Percentiles rank a stretch among this genome's conserved stretches.
These are phyloP conservation scores for Diphasiastrum complanatum DNA, from an alignment of 83 land plant species.

Conservation along the genomic window DNA sequence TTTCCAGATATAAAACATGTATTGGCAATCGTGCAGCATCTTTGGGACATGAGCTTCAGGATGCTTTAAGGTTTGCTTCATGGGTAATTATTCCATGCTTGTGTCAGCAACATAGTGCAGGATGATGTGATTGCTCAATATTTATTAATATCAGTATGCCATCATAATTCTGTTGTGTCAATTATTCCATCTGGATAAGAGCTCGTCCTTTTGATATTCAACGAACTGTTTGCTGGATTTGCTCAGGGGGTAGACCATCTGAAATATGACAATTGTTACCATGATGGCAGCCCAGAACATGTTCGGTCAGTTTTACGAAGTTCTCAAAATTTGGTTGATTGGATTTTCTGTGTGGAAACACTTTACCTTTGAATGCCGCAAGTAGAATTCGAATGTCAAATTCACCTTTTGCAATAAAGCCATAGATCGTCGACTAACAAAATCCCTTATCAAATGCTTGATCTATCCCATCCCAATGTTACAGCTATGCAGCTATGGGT, in stretches of 20 bases:
- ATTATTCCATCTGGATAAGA: not conserved
- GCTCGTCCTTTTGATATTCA: not conserved
- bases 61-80: slow-evolving; percentile 18
- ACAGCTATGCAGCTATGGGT: slow-evolving; percentile 17
- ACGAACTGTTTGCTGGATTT: not conserved
- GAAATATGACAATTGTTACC: slow-evolving; percentile 7
- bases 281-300: not conserved
- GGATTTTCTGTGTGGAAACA: too few species aligned
- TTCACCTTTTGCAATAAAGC: not conserved
- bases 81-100: slow-evolving; percentile 7
- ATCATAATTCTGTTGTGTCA: not conserved
- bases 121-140: not conserved
- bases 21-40: slow-evolving; percentile 17
- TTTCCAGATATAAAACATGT: slow-evolving; percentile 6
- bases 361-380: too few species aligned
- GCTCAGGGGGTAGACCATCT: slow-evolving; percentile 1
- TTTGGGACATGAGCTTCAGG: slow-evolving; percentile 5
- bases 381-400: not conserved
- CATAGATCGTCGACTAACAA: not conserved
- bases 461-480: not conserved
- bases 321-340: too few species aligned
- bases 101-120: not conserved
- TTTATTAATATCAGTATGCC: not conserved
- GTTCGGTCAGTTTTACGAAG: slow-evolving; percentile 6
- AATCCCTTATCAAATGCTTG: not conserved